These are phyloP conservation scores for Mallotus japonicus DNA, from an alignment of 441 rosid genomes.

Conservation along the genomic window DNA sequence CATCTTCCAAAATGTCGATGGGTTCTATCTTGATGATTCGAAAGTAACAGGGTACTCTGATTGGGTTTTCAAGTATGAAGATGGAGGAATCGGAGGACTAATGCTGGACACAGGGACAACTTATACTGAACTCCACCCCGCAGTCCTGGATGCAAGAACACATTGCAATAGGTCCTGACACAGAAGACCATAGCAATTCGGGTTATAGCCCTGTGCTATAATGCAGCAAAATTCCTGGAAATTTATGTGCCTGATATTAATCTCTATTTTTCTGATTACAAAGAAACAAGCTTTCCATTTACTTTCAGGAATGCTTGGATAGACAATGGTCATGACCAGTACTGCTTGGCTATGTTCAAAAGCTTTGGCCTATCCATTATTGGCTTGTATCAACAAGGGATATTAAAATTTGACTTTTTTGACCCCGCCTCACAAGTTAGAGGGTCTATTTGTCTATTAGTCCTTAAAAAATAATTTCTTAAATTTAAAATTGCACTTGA, in stretches of 20 bases:
- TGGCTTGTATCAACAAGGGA: conserved; percentile 9
- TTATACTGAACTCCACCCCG: background rate
- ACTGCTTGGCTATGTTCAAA: background rate
- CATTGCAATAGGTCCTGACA: background rate
- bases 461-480: too few relatives aligned
- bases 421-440: too few relatives aligned
- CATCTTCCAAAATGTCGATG: background rate
- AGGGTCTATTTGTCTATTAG: too few relatives aligned
- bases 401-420: conserved; percentile 11
- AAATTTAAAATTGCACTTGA: too few relatives aligned
- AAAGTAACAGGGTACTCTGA: background rate
- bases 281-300: background rate
- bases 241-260: background rate
- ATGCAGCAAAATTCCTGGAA: background rate
- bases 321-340: background rate
- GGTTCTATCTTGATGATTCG: background rate
- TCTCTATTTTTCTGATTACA: background rate
- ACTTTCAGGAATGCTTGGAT: background rate
- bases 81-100: background rate
- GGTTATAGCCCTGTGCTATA: background rate
- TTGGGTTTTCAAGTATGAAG: background rate
- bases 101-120: conserved; percentile 5
- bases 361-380: background rate
- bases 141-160: background rate
- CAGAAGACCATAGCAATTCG: background rate